Conservation (phyloP, 257 asterid genomes). For the Parsonsia alboflavescens region DNA sequence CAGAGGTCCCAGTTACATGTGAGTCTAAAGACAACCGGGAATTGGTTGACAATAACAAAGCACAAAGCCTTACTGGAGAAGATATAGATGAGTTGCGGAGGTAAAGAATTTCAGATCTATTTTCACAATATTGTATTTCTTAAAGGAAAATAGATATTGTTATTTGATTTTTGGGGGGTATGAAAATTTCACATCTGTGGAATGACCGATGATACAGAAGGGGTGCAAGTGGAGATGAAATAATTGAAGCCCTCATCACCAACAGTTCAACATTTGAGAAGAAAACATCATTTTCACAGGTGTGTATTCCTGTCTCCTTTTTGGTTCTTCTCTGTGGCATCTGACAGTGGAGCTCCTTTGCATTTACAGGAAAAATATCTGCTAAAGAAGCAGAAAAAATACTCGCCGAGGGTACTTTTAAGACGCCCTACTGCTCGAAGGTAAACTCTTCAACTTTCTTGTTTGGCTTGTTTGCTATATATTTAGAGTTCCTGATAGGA, state of each 20-base stretch:
- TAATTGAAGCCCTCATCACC: conserved; percentile 86
- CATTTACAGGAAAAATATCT: conserved; percentile 78
- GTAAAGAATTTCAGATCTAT: conserved; percentile 29
- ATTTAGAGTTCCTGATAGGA: neutral
- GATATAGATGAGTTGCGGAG: conserved; percentile 76
- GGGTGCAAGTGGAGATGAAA: conserved; percentile 74
- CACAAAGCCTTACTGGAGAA: conserved; percentile 82
- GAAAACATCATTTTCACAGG: conserved; percentile 95
- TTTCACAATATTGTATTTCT: neutral
- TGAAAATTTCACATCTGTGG: neutral
- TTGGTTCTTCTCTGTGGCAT: neutral
- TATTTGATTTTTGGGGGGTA: neutral
- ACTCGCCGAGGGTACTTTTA: conserved; percentile 84
- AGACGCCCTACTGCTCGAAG: conserved; percentile 92
- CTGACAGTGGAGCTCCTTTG: conserved; percentile 18
- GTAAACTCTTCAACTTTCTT: conserved; percentile 29
- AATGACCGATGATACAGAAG: conserved; percentile 41
- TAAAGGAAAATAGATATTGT: neutral
- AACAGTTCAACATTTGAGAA: conserved; percentile 90
- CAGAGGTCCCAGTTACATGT: conserved; percentile 28
- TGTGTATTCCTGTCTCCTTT: conserved; percentile 17
- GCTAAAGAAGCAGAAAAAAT: conserved; percentile 93
- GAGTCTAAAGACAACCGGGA: conserved; percentile 79
- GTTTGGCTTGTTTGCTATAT: neutral
- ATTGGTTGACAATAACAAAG: conserved; percentile 79